A percentile compares a stretch with the other conserved stretches of the same genome.
Conservation (phyloP, 176 grass and related monocot genomes). For the Melocanna baccifera region DNA sequence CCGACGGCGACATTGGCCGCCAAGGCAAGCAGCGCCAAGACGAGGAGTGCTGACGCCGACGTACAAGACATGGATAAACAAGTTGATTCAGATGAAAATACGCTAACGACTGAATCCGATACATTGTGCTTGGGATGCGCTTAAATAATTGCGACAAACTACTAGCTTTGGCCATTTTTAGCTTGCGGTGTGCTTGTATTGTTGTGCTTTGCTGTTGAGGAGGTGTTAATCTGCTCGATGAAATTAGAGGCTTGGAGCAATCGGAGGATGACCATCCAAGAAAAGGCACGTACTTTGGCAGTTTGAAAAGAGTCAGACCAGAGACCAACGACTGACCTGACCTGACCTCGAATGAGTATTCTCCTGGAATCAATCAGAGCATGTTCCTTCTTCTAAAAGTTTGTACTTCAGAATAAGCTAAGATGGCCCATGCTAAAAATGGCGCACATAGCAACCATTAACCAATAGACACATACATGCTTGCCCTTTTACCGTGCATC, state of each 20-base stretch:
- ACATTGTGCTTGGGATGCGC: not conserved
- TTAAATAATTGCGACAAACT: not conserved
- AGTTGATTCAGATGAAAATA: not conserved
- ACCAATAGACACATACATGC: not conserved
- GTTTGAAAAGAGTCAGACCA: not conserved
- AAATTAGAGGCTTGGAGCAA: conserved; percentile 27
- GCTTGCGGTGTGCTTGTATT: not conserved
- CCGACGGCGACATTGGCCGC: not conserved
- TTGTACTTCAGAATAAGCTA: not conserved
- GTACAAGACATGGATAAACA: not conserved
- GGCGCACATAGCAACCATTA: not conserved
- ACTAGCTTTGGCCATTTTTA: conserved; percentile 30
- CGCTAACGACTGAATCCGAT: not conserved
- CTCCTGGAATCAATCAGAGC: not conserved
- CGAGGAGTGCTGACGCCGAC: not conserved
- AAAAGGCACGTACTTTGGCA: not conserved
- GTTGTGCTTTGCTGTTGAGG: not conserved
- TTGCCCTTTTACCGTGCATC: not conserved
- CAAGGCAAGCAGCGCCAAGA: not conserved
- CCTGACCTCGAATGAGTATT: not conserved
- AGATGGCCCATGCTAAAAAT: not conserved
- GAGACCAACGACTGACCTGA: not conserved
- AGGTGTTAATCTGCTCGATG: not conserved
- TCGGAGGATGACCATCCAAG: conserved; percentile 9
- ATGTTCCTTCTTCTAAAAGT: not conserved